Evolutionary conservation across 805 yeast genomes (phyloP).

Genomic region (Spathaspora hagerdaliae): DNA sequence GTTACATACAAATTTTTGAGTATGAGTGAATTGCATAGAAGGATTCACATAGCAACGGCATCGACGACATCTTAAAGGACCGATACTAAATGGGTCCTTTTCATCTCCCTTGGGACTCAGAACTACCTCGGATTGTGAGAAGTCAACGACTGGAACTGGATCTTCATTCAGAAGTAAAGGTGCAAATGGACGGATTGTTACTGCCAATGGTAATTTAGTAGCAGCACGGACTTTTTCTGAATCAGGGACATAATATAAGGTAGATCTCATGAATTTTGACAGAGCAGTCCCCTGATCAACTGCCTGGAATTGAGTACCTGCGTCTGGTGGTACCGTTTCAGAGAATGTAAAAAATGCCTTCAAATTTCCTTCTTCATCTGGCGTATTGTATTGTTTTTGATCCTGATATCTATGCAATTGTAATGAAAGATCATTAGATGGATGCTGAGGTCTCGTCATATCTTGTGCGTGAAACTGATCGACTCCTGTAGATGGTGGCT

Average conservation of each 20-base stretch:
- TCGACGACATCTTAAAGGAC: constrained; percentile 87
- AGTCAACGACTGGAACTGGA: constrained; percentile 68
- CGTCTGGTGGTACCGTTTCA: constrained; percentile 78
- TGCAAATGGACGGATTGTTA: constrained; percentile 84
- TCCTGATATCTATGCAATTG: constrained; percentile 14
- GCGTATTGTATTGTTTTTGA: constrained; percentile 21
- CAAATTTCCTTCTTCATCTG: constrained; percentile 28
- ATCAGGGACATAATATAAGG: constrained; percentile 81
- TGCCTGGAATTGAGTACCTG: constrained; percentile 65
- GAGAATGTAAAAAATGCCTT: constrained; percentile 65
- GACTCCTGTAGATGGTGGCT: background rate
- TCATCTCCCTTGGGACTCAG: constrained; percentile 18
- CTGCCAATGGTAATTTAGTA: constrained; percentile 76
- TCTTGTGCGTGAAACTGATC: constrained; percentile 6
- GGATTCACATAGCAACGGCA: constrained; percentile 92
- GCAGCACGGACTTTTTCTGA: constrained; percentile 64
- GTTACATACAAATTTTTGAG: constrained; percentile 72
- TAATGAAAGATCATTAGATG: constrained; percentile 5
- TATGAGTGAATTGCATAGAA: constrained; percentile 61
- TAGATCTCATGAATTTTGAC: constrained; percentile 71
- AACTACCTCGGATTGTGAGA: constrained; percentile 19
- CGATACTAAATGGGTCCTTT: constrained; percentile 31
- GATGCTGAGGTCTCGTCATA: background rate
- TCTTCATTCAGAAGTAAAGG: constrained; percentile 45
- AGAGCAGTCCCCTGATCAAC: constrained; percentile 83